These are phyloP conservation scores for Filobasidium uniguttulatum DNA, from an alignment of 1,284 basidiomycete genomes.

Conservation along the genomic window DNA sequence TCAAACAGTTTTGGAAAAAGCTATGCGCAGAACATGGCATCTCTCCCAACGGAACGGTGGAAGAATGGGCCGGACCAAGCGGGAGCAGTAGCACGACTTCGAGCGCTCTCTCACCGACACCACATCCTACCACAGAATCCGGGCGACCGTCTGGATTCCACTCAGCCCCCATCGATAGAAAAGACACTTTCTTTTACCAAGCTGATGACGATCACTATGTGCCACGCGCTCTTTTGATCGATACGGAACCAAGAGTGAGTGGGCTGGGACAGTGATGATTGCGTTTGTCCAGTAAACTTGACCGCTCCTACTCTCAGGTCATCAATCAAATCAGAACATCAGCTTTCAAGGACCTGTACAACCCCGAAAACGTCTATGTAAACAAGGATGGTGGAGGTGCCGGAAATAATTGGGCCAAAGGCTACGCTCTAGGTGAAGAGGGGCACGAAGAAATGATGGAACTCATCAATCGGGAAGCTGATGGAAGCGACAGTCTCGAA, in stretches of 20 bases:
- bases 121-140: background rate
- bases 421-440: slow-evolving; percentile 75
- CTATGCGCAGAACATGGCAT: slow-evolving; percentile 94
- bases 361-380: slow-evolving; percentile 94
- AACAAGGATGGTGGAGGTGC: slow-evolving; percentile 94
- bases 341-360: slow-evolving; percentile 87
- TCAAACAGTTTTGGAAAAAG: slow-evolving; percentile 69
- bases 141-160: background rate
- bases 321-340: slow-evolving; percentile 89
- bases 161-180: slow-evolving; percentile 50
- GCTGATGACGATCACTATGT: slow-evolving; percentile 99
- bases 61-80: slow-evolving; percentile 73
- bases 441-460: slow-evolving; percentile 98
- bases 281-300: background rate
- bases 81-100: slow-evolving; percentile 7
- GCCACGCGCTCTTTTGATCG: slow-evolving; percentile 87
- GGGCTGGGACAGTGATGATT: too few species aligned
- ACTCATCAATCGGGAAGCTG: slow-evolving; percentile 97
- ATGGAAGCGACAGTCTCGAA: slow-evolving; percentile 95
- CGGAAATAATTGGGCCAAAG: slow-evolving; percentile 98
- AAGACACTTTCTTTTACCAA: slow-evolving; percentile 99
- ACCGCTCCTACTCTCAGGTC: slow-evolving; percentile 46
- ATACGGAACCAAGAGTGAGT: slow-evolving; percentile 88
- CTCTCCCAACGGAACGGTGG: slow-evolving; percentile 78
- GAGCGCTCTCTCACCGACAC: slow-evolving; percentile 6